Base-by-base conservation (phyloP, 768 basidiomycete genomes). In the Calocera viscosa region DNA sequence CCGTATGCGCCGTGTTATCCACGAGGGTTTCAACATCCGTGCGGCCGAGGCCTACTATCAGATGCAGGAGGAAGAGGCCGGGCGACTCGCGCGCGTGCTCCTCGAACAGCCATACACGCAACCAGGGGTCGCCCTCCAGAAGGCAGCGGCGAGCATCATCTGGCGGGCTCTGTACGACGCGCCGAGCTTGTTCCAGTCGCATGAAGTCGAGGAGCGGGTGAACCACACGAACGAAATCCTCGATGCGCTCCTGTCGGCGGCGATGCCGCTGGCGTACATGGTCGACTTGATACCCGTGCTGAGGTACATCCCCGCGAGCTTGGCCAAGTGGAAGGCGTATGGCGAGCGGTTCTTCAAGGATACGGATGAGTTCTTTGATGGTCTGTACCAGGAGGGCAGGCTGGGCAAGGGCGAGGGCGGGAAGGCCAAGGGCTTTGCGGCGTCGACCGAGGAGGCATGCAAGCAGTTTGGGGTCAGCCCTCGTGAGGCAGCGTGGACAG, bases 381-480 rank as follows among this genome's bases (percentile, higher is more conserved):
- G 22, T 26, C 26, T 60, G 24, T 60, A 60, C 19, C 24, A 60
- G 30, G 53, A 41, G 66, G 26, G 65, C 33, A 49, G n/a, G 19
- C 47, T 60, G 3, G 49, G 60, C 30, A 38, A 43, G 35, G 68
- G 68, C 10, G 26, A 66, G 35, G 66, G 66, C 26, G 63, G 64
- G 40, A 66, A 67, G 53, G 68, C 71, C 39, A 53, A 32, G 28
- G 69, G 66, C 39, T 68, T 69, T n/a, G 69, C 68, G 63, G 67
- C 67, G 33, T 64, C 53, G 19, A 69, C 69, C 34, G 67, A 67
- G 24, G 67, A 68, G 41, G 65, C 63, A n/a, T 40, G 64, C 30
- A 43, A 60, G 49, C 35, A 63, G 40, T 38, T 60, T 19, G 64
- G 53, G 2, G 53, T 60, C 7, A 60, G 53, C 30, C 53, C 24